Conservation (phyloP, 1,139 yeast genomes). For the Protomyces inundatus region DNA sequence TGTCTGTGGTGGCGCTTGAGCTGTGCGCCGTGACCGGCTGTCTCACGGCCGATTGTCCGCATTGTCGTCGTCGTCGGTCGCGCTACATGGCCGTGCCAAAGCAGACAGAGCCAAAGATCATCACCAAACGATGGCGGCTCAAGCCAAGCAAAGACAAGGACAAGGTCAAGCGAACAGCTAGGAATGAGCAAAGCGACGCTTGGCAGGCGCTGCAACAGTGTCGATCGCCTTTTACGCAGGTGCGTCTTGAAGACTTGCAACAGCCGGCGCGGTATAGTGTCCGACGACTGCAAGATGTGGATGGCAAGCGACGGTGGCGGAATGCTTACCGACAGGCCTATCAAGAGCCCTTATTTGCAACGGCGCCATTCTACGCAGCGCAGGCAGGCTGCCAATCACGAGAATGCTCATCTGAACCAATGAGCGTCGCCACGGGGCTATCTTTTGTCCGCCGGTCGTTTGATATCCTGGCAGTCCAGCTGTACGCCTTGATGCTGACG, state of each 20-base stretch:
- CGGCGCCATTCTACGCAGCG: not conserved
- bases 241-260: not conserved
- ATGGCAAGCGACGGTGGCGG: not conserved
- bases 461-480: not conserved
- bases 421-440: too few relatives aligned
- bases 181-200: not conserved
- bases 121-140: not conserved
- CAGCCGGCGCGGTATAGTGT: not conserved
- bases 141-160: not conserved
- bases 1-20: not conserved
- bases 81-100: not conserved
- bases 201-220: not conserved
- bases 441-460: too few relatives aligned
- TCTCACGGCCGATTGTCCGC: not conserved
- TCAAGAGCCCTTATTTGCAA: not conserved
- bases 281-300: not conserved
- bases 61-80: not conserved
- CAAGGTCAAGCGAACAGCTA: not conserved
- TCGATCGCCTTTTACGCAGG: not conserved
- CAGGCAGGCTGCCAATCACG: not conserved
- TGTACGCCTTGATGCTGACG: not conserved
- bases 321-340: not conserved
- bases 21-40: not conserved
- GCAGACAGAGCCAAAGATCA: not conserved
- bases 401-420: too few relatives aligned